Conservation (phyloP, 371 early-diverging fungal species). For the Rhizopus arrhizus region DNA sequence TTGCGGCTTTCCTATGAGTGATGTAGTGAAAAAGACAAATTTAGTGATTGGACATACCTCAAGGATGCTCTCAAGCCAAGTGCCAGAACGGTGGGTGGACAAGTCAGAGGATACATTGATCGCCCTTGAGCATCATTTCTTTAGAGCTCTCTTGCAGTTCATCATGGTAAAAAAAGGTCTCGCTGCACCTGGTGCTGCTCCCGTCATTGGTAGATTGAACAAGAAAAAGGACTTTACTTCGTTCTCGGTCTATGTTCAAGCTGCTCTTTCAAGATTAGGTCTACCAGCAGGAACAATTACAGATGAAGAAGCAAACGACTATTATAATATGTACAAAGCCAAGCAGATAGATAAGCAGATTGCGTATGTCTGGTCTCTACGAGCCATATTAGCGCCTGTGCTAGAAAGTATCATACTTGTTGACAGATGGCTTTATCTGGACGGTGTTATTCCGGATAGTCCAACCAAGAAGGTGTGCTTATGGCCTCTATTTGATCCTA, state of each 20-base stretch:
- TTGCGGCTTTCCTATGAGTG: constrained; percentile 58
- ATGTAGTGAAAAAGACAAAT: constrained; percentile 10
- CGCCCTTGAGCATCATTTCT: constrained; percentile 73
- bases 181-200: constrained; percentile 49
- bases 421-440: constrained; percentile 72
- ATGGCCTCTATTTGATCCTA: constrained; percentile 52
- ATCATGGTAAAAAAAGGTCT: constrained; percentile 62
- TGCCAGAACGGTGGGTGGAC: constrained; percentile 75
- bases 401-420: constrained; percentile 77
- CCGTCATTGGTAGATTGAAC: constrained; percentile 62
- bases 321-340: constrained; percentile 36
- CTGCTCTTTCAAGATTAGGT: constrained; percentile 46
- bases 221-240: constrained; percentile 51
- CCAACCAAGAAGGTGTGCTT: constrained; percentile 43
- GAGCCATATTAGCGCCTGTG: constrained; percentile 70
- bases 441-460: constrained; percentile 43
- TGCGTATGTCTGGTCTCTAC: constrained; percentile 77
- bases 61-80: constrained; percentile 84
- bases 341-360: constrained; percentile 59
- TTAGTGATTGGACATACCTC: constrained; percentile 69
- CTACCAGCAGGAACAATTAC: constrained; percentile 44
- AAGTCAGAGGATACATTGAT: constrained; percentile 50
- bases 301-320: constrained; percentile 43
- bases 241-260: constrained; percentile 36
- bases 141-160: constrained; percentile 69